phyloP scores from a whole-genome alignment of 2,329 filamentous ascomycete species.

The Endocalyx cinctus region DNA sequence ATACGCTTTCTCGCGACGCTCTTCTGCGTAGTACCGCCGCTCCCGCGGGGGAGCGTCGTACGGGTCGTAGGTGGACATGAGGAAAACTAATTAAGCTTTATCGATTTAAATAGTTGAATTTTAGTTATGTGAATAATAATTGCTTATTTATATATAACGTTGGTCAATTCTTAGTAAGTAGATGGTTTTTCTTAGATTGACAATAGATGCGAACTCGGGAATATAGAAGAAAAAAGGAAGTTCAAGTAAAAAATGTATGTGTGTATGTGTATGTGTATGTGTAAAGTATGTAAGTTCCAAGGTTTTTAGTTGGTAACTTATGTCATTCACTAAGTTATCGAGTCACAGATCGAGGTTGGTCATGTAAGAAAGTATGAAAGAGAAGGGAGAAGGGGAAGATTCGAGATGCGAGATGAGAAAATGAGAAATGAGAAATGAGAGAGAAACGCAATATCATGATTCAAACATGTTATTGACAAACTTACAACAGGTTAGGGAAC shows the following conservation, averaged over 20 bases:
- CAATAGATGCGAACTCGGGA: neutral
- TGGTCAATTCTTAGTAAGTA: neutral
- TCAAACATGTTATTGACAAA: neutral
- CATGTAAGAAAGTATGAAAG: too few relatives aligned
- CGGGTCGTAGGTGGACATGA: slow-evolving; percentile 49
- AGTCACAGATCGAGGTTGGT: too few relatives aligned
- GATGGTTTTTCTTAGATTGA: neutral
- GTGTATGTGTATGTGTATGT: too few relatives aligned
- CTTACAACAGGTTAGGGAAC: too few relatives aligned
- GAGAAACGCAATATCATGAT: neutral
- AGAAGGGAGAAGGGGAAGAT: too few relatives aligned
- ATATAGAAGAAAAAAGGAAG: neutral
- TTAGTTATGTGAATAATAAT: neutral
- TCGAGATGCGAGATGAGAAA: too few relatives aligned
- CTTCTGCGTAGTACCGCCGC: slow-evolving; percentile 50
- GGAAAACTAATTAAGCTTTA: slow-evolving; percentile 5
- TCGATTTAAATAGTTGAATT: neutral
- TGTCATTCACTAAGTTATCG: too few relatives aligned
- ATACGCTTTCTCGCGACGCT: slow-evolving; percentile 46
- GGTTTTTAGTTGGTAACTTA: too few relatives aligned
- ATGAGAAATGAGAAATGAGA: neutral
- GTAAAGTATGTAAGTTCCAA: too few relatives aligned
- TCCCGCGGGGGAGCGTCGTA: slow-evolving; percentile 45
- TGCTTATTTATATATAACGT: neutral
- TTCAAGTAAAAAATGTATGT: too few relatives aligned